Evolutionary conservation across 2,329 filamentous ascomycete genomes (phyloP).

Genomic region (Trichoderma citrinoviride): DNA sequence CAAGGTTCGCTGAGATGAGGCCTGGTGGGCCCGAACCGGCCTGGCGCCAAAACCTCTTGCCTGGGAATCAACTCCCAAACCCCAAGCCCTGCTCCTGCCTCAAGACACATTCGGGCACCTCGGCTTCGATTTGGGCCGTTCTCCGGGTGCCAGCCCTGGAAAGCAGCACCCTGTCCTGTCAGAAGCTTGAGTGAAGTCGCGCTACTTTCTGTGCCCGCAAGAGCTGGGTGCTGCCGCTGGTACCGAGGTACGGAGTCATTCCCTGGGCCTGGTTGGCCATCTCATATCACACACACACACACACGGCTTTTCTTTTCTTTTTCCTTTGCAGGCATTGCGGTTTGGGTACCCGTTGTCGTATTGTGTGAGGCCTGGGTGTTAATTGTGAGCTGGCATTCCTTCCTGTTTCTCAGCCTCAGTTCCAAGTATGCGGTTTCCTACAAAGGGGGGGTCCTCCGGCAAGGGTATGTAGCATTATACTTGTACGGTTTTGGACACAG

Average conservation of each 20-base stretch:
- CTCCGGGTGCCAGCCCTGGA: constrained; percentile 14
- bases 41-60: neutral
- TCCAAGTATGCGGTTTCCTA: neutral
- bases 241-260: neutral
- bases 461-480: neutral
- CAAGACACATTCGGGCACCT: constrained; percentile 4
- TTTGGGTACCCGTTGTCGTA: neutral
- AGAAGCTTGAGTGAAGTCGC: constrained; percentile 11
- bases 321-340: neutral
- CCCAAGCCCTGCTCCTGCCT: constrained; percentile 4
- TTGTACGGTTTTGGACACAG: neutral
- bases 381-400: neutral
- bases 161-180: constrained; percentile 4
- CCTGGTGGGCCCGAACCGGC: neutral
- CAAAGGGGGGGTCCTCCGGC: neutral
- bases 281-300: neutral
- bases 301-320: neutral
- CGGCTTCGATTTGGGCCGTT: constrained; percentile 15
- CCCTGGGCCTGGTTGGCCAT: neutral
- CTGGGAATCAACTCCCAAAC: constrained; percentile 2
- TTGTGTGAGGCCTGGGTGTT: neutral
- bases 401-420: constrained; percentile 3
- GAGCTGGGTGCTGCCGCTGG: neutral
- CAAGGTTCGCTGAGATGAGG: neutral
- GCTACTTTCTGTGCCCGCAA: constrained; percentile 4